A percentile compares a stretch with the other conserved stretches of the same genome.
Evolutionary conservation across 176 grass and related monocot species (phyloP).

Genomic region (Oryza rufipogon): DNA sequence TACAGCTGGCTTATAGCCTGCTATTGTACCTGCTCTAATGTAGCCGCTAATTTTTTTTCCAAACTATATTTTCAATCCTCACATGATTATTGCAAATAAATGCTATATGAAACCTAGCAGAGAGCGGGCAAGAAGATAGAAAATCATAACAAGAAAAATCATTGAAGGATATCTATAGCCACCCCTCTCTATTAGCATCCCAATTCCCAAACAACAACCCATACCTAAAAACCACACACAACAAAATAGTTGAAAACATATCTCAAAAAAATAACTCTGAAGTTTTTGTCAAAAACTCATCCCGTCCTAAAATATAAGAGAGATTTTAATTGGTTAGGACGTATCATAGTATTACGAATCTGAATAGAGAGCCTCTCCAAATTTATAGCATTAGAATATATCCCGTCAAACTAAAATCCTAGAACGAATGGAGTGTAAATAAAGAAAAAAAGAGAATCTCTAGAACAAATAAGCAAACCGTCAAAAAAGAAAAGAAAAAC

Average conservation of each 20-base stretch:
- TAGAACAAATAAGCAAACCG: not conserved
- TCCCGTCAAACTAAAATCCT: too few relatives aligned
- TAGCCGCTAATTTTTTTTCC: not conserved
- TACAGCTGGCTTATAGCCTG: too few relatives aligned
- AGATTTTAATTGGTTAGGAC: too few relatives aligned
- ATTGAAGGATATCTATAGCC: too few relatives aligned
- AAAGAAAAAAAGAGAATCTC: not conserved
- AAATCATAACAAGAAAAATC: not conserved
- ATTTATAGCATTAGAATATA: too few relatives aligned
- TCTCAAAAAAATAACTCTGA: not conserved
- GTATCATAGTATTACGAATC: too few relatives aligned
- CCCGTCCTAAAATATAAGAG: too few relatives aligned
- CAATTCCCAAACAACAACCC: not conserved
- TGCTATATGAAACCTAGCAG: not conserved
- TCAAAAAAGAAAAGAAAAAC: not conserved
- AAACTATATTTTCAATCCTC: not conserved
- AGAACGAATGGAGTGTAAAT: not conserved
- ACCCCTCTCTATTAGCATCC: not conserved
- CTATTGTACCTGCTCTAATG: too few relatives aligned
- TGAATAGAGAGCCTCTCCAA: too few relatives aligned
- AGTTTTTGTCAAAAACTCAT: too few relatives aligned
- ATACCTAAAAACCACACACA: not conserved
- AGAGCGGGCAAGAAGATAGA: not conserved
- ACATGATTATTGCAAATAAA: not conserved
- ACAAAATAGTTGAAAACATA: not conserved